Percentiles rank a stretch among this genome's conserved stretches.
These are phyloP conservation scores for Herpetospermum pedunculosum DNA, from an alignment of 306 rosid genomes.

Conservation along the genomic window DNA sequence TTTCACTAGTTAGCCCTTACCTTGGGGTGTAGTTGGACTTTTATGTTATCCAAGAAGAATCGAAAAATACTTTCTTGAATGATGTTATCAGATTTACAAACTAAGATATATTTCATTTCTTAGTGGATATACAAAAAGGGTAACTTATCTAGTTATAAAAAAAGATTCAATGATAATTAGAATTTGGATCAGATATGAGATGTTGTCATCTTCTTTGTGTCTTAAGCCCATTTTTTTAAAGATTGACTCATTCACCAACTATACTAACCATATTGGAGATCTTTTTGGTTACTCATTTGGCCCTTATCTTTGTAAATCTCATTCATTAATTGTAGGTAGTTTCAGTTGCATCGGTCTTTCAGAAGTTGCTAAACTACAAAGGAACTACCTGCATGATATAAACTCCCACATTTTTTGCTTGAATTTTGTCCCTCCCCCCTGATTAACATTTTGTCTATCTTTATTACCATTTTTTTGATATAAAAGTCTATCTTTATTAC, in stretches of 20 bases:
- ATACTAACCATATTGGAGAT: not conserved
- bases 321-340: not conserved
- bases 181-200: not conserved
- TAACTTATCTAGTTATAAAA: too few species aligned
- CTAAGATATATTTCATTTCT: not conserved
- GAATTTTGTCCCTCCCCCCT: not conserved
- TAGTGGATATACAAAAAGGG: too few species aligned
- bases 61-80: not conserved
- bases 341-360: conserved; percentile 4
- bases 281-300: not conserved
- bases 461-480: not conserved
- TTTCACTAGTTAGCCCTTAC: not conserved
- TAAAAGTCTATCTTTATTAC: not conserved
- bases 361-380: not conserved
- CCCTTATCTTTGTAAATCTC: not conserved
- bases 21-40: not conserved
- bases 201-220: not conserved
- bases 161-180: too few species aligned
- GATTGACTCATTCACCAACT: not conserved
- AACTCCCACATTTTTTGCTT: not conserved
- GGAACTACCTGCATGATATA: not conserved
- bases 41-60: not conserved
- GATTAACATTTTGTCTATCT: not conserved
- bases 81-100: not conserved
- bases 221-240: not conserved